Conservation (phyloP, 2,329 filamentous ascomycete genomes). For the Aurifilum marmelostoma region DNA sequence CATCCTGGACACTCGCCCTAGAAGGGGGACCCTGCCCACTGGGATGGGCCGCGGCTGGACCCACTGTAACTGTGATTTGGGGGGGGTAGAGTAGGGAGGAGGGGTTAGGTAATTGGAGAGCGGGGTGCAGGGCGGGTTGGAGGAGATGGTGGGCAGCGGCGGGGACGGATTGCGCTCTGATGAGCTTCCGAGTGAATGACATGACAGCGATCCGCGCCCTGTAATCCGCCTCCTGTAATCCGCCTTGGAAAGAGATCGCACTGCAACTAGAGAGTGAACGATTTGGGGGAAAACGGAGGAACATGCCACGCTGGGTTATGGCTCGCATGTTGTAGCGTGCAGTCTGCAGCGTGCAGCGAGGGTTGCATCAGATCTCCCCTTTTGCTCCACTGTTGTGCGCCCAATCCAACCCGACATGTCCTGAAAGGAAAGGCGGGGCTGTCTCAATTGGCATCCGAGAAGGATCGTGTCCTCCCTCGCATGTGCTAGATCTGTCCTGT, state of each 20-base stretch:
- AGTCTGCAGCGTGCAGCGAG: background rate
- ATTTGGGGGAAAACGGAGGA: background rate
- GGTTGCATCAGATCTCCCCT: slow-evolving; percentile 9
- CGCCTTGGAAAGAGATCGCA: background rate
- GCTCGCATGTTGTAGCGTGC: background rate
- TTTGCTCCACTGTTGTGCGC: slow-evolving; percentile 1
- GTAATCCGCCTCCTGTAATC: background rate
- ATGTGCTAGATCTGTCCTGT: slow-evolving; percentile 1
- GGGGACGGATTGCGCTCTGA: background rate
- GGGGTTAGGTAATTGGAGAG: slow-evolving; percentile 7
- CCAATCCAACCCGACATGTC: background rate
- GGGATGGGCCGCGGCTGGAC: background rate
- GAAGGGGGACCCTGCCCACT: background rate
- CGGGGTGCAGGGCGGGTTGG: slow-evolving; percentile 14
- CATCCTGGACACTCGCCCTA: slow-evolving; percentile 6
- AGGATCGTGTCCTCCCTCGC: background rate
- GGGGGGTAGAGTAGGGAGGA: background rate
- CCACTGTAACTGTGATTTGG: slow-evolving; percentile 3
- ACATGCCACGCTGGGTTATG: slow-evolving; percentile 1
- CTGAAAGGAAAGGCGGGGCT: background rate
- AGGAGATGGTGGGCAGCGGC: background rate
- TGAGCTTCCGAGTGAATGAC: background rate
- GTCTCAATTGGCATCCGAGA: background rate
- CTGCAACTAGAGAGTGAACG: background rate
- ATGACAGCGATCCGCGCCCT: too few species aligned